Conservation (phyloP, 192 early-diverging fungal species). For the Irineochytrium annulatum region DNA sequence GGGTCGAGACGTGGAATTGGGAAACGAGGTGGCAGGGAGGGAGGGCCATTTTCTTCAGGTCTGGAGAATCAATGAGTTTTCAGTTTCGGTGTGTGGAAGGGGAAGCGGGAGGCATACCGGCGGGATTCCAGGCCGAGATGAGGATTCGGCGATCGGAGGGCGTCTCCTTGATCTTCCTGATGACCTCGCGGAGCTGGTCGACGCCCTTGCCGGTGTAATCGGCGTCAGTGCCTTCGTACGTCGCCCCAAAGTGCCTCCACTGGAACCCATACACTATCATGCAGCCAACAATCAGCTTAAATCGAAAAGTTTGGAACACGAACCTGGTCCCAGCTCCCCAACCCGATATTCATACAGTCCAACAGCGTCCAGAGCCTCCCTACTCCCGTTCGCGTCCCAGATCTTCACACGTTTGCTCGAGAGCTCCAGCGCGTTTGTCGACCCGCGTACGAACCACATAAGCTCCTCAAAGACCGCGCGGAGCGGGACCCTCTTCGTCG, state of each 20-base stretch:
- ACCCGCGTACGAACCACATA: conserved; percentile 90
- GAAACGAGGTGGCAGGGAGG: conserved; percentile 97
- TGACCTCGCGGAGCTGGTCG: conserved; percentile 86
- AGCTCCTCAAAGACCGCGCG: conserved; percentile 91
- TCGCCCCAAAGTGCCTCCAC: conserved; percentile 97
- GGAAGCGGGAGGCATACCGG: too few relatives aligned
- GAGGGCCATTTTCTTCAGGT: conserved; percentile 83
- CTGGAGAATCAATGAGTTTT: conserved; percentile 31
- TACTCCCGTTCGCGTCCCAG: conserved; percentile 77
- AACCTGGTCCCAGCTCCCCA: conserved; percentile 81
- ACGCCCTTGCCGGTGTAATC: conserved; percentile 91
- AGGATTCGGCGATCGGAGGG: conserved; percentile 92
- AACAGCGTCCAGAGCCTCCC: conserved; percentile 81
- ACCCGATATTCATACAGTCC: conserved; percentile 70
- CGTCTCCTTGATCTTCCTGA: conserved; percentile 76
- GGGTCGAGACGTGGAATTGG: conserved; percentile 91
- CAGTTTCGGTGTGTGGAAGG: background rate
- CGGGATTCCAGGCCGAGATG: conserved; percentile 95
- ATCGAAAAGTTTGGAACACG: background rate
- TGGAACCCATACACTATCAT: conserved; percentile 89
- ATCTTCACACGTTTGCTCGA: conserved; percentile 60
- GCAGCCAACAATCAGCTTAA: background rate
- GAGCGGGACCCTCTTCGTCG: conserved; percentile 92
- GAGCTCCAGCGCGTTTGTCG: conserved; percentile 77
- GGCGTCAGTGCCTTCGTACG: conserved; percentile 74